These are phyloP conservation scores for Gigaspora rosea DNA, from an alignment of 192 early-diverging fungal genomes.

Conservation along the genomic window DNA sequence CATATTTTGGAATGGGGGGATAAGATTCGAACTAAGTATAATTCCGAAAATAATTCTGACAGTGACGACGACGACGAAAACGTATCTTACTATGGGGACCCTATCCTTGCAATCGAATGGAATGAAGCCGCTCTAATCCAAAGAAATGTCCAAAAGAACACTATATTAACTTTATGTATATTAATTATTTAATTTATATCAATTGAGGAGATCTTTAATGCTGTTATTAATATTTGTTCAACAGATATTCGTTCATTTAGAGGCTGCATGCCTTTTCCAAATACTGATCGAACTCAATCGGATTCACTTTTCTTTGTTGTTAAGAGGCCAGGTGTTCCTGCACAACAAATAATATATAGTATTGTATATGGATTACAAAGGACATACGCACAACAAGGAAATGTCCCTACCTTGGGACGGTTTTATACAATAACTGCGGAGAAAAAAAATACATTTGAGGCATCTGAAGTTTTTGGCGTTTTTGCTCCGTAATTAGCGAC, in stretches of 20 bases:
- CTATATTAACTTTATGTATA: neutral
- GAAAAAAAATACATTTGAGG: neutral
- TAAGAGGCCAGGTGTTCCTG: neutral
- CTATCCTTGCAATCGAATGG: neutral
- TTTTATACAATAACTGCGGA: neutral
- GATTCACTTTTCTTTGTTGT: constrained; percentile 1
- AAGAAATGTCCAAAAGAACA: neutral
- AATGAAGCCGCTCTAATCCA: neutral
- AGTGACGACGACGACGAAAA: no score
- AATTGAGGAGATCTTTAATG: neutral
- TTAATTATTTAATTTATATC: neutral
- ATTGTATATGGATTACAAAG: neutral
- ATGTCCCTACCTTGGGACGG: neutral
- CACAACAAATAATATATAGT: neutral
- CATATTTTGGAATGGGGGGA: neutral
- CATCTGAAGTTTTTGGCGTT: no score
- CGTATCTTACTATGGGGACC: no score
- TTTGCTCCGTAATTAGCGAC: no score
- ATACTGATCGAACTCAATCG: neutral
- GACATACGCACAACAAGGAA: neutral
- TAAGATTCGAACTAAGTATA: neutral
- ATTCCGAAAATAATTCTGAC: no score
- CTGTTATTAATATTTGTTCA: neutral
- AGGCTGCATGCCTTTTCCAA: neutral
- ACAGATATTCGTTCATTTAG: constrained; percentile 1